Base-by-base conservation (phyloP, 1,284 basidiomycete species). In the Chondrostereum purpureum region DNA sequence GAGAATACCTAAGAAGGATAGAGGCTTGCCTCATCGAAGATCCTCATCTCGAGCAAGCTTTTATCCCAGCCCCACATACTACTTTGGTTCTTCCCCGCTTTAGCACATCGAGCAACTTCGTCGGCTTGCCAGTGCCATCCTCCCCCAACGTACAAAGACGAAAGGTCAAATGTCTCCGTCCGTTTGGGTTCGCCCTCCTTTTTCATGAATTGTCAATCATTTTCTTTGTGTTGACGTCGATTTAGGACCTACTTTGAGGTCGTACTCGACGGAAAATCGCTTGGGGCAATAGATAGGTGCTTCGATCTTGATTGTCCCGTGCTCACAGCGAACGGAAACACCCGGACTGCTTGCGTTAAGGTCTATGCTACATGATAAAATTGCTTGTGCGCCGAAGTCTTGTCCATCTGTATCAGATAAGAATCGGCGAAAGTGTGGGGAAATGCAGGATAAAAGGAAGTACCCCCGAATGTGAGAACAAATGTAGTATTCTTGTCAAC, bases 401-500 rank as follows among this genome's bases (percentile, higher is more conserved):
- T 66, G 64, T 33, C 65, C 54, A 18, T 31, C 27, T 31, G 8
- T 31, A 8, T n/a, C n/a, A n/a, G n/a, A n/a, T n/a, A n/a, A n/a
- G n/a, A n/a, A 31, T 31, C 27, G 27, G n/a, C 27, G 27, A 8
- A 8, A 31, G 27, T 8, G n/a, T 31, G 27, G 27, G 8, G 27
- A 31, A n/a, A 31, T 8, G 27, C n/a, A n/a, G n/a, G n/a, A n/a
- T n/a, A n/a, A 31, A 31, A n/a, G 8, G 8, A n/a, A 8, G 8
- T 31, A 31, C 27, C 27, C 27, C 63, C 65, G 68, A 92, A 94
- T 57, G 79, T 81, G 47, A 94, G 72, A 4, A 77, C 77, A 67
- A 90, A 89, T 16, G 81, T 72, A 1, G 89, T 91, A 60, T 71
- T 82, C 49, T 74, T 73, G 62, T 96, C 92, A 21, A 94, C 91